Conservation (phyloP, 208 protist genomes). For the Leishmania major region DNA sequence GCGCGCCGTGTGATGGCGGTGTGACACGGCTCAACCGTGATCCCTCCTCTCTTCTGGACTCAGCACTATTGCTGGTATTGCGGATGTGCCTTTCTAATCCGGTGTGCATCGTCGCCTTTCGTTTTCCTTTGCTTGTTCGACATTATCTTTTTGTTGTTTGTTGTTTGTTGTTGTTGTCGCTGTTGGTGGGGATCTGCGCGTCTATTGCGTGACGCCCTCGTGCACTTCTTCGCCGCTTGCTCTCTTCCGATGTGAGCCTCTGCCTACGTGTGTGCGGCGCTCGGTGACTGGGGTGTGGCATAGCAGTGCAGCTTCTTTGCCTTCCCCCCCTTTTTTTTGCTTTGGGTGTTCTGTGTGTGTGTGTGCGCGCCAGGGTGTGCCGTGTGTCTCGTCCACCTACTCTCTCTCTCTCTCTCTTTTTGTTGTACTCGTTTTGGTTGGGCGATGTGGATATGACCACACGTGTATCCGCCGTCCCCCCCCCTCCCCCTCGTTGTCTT, state of each 20-base stretch:
- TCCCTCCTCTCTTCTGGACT: neutral
- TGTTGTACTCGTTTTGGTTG: too few relatives aligned
- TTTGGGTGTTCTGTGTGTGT: neutral
- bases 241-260: neutral
- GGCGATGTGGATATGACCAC: too few relatives aligned
- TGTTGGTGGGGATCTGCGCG: neutral
- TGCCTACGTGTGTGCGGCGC: neutral
- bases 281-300: neutral
- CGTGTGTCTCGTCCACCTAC: neutral
- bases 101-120: neutral
- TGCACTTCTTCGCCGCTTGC: neutral
- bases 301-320: neutral
- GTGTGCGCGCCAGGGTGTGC: neutral
- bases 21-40: neutral
- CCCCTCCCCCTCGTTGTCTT: too few relatives aligned
- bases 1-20: neutral
- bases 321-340: neutral
- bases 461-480: too few relatives aligned
- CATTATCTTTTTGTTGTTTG: neutral
- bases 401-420: too few relatives aligned
- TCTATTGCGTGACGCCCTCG: neutral
- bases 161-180: too few relatives aligned
- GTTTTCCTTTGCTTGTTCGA: neutral
- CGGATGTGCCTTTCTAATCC: neutral
- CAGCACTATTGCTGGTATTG: neutral